A percentile compares a stretch with the other conserved stretches of the same genome.
These are phyloP conservation scores for Helminthosporium solani DNA, from an alignment of 2,329 filamentous ascomycete species.

Conservation along the genomic window DNA sequence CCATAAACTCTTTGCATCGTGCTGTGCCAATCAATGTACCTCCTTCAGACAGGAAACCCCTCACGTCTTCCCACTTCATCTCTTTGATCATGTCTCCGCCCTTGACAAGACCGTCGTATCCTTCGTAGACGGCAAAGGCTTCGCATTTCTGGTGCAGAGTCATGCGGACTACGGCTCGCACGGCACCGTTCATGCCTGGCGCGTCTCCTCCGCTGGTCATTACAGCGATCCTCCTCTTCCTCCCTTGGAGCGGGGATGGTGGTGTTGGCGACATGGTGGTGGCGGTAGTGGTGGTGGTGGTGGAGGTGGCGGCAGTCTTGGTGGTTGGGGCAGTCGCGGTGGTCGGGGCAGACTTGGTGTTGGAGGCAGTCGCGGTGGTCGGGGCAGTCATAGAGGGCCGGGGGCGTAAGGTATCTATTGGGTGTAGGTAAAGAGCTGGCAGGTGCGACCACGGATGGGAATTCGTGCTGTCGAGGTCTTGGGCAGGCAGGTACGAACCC, in stretches of 20 bases:
- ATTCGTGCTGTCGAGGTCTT: background rate
- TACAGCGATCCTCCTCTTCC: slow-evolving; percentile 72
- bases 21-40: slow-evolving; percentile 96
- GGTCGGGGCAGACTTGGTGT: background rate
- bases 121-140: slow-evolving; percentile 68
- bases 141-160: slow-evolving; percentile 70
- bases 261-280: slow-evolving; percentile 31
- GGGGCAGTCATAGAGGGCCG: background rate
- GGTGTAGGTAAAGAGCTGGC: background rate
- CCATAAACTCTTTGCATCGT: slow-evolving; percentile 87
- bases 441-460: background rate
- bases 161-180: slow-evolving; percentile 88
- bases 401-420: background rate
- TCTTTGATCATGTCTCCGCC: slow-evolving; percentile 85
- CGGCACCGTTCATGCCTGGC: slow-evolving; percentile 90
- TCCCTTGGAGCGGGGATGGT: slow-evolving; percentile 44
- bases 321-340: background rate
- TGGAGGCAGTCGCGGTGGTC: background rate
- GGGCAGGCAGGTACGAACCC: no score
- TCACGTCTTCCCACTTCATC: slow-evolving; percentile 90
- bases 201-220: slow-evolving; percentile 95
- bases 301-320: background rate
- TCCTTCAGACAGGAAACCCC: slow-evolving; percentile 89
- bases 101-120: slow-evolving; percentile 91
- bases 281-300: background rate